Base-by-base conservation (phyloP, 768 basidiomycete species). In the Rhizopogon vulgaris region DNA sequence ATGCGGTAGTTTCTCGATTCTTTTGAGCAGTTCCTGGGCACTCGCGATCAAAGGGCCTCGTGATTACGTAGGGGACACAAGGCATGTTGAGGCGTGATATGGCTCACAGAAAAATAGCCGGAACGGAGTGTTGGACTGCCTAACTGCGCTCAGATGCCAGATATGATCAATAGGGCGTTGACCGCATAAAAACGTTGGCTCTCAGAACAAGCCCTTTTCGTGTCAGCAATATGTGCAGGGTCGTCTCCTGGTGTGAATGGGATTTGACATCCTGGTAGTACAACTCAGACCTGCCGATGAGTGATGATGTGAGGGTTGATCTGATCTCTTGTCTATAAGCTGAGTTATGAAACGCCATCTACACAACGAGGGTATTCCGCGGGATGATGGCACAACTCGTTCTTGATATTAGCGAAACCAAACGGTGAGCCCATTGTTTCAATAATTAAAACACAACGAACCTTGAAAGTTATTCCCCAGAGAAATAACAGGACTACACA, bases 1-100 rank as follows among this genome's bases (percentile, higher is more conserved):
- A 58, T 47, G 53, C 52, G 58, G 52, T 48, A 52, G 32, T 52
- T 38, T 47, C 41, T 51, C 56, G 53, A 63, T 53, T 54, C 46
- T 53, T 54, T 51, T 51, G 37, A 17, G 38, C 28, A 51, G 50
- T 49, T 52, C 46, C 42, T 27, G 46, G 8, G 41, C 40, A 30
- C 18, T 22, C 30, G 28, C 22, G 53, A 61, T 49, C 28, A 38
- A 53, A 30, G 51, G 27, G 24, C 22, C 24, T 32, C 32, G 11
- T 46, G 10, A 9, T 46, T 46, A 46, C 45, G 32, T 34, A 11
- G 32, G 10, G 11, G 45, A 34, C 8, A 34, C 28, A 18, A 58
- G 51, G 51, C 50, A 49, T 18, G 12, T 27, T 38, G 36, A 17
- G 18, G 52, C 49, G 39, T 34, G 15, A 17, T 32, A 37, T 17